Percentiles rank a stretch among this genome's conserved stretches.
Conservation (phyloP, 2,329 filamentous ascomycete species). For the Bipolaris sorokiniana region DNA sequence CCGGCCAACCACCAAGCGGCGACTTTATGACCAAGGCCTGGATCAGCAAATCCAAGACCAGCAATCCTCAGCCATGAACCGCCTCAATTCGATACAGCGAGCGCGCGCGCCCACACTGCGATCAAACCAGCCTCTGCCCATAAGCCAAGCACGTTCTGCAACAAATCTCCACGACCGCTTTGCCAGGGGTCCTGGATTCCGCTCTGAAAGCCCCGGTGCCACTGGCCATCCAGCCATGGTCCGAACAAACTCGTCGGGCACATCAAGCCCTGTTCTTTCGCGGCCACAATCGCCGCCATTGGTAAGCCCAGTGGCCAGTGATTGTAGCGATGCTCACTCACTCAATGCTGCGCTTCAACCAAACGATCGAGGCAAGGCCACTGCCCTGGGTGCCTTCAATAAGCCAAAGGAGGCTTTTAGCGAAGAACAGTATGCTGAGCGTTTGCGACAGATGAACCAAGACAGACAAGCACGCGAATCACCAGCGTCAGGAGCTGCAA, state of each 20-base stretch:
- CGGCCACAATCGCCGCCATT: slow-evolving; percentile 61
- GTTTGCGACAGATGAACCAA: slow-evolving; percentile 80
- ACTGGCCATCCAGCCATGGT: slow-evolving; percentile 46
- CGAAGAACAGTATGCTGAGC: slow-evolving; percentile 81
- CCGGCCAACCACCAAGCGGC: slow-evolving; percentile 71
- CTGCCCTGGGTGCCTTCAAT: slow-evolving; percentile 72
- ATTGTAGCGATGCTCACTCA: slow-evolving; percentile 69
- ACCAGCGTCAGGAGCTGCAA: slow-evolving; percentile 21
- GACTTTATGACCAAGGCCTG: slow-evolving; percentile 83
- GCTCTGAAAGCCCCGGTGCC: slow-evolving; percentile 56
- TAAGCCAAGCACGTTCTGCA: slow-evolving; percentile 51
- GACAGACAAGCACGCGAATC: slow-evolving; percentile 65
- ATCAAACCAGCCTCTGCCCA: slow-evolving; percentile 58
- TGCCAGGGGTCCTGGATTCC: slow-evolving; percentile 48
- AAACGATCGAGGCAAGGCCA: slow-evolving; percentile 81
- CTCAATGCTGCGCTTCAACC: slow-evolving; percentile 71
- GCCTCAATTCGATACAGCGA: slow-evolving; percentile 78
- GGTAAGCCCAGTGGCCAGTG: slow-evolving; percentile 71
- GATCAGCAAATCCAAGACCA: slow-evolving; percentile 82
- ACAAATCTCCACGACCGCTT: slow-evolving; percentile 58
- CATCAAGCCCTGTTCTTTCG: slow-evolving; percentile 50
- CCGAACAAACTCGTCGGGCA: slow-evolving; percentile 38
- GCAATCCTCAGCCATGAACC: slow-evolving; percentile 75
- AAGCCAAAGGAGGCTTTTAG: slow-evolving; percentile 80
- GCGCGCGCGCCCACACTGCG: slow-evolving; percentile 57